Conservation (phyloP, 108 stramenopile genomes). For the Pseudonitzschia multiseries region DNA sequence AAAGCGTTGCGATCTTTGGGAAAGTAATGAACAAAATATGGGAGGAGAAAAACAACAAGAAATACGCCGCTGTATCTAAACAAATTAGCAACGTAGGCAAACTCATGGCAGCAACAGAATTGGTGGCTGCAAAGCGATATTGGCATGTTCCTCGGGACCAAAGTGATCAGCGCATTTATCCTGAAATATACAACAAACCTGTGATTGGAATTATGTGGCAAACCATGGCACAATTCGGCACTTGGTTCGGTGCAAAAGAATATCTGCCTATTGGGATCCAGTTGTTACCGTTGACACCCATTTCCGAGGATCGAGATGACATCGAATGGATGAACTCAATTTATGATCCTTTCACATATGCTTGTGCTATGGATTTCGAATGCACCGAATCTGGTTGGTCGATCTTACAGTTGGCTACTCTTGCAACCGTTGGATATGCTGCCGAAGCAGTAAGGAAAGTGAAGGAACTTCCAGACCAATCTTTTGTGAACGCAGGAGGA, state of each 20-base stretch:
- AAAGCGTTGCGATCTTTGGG: slow-evolving; percentile 83
- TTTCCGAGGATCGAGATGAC: slow-evolving; percentile 75
- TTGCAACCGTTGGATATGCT: slow-evolving; percentile 56
- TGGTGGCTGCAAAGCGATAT: slow-evolving; percentile 72
- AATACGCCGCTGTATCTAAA: slow-evolving; percentile 42
- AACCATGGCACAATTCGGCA: slow-evolving; percentile 52
- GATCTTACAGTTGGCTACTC: slow-evolving; percentile 45
- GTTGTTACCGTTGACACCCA: slow-evolving; percentile 76
- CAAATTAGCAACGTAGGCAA: slow-evolving; percentile 61
- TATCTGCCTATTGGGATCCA: slow-evolving; percentile 68
- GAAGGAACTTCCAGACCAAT: slow-evolving; percentile 30
- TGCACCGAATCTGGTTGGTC: slow-evolving; percentile 60
- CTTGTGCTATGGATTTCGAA: slow-evolving; percentile 42
- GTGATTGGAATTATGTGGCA: slow-evolving; percentile 78
- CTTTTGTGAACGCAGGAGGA: slow-evolving; percentile 57
- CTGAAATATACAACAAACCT: slow-evolving; percentile 43
- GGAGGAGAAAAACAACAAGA: slow-evolving; percentile 37
- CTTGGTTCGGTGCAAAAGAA: slow-evolving; percentile 39
- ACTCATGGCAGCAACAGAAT: slow-evolving; percentile 69
- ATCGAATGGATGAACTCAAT: slow-evolving; percentile 66
- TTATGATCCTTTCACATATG: slow-evolving; percentile 61
- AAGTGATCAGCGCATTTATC: slow-evolving; percentile 47
- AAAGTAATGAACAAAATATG: slow-evolving; percentile 48
- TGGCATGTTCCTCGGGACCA: slow-evolving; percentile 77
- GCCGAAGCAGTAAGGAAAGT: slow-evolving; percentile 47